These are phyloP conservation scores for Diaporthe aspalathi DNA, from an alignment of 2,329 filamentous ascomycete species.

Conservation along the genomic window DNA sequence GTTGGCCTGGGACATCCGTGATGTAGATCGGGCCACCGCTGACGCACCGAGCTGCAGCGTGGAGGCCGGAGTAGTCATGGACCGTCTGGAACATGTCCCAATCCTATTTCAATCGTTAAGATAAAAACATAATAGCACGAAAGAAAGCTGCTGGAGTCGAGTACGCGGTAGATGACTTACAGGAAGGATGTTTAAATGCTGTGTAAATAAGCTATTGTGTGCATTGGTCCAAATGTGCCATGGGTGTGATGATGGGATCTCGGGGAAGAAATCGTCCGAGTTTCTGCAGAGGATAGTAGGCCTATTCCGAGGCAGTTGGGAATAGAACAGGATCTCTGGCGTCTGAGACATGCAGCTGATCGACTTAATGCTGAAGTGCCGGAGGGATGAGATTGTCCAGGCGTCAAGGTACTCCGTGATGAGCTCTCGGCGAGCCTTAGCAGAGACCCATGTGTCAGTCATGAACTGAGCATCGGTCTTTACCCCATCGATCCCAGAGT, in stretches of 20 bases:
- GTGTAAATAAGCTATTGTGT: conserved; percentile 84
- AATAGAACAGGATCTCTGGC: conserved; percentile 87
- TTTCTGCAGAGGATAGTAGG: conserved; percentile 83
- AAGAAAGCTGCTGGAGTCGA: no score
- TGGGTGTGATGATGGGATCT: conserved; percentile 81
- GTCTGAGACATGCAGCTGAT: conserved; percentile 97
- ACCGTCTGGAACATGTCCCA: conserved; percentile 78
- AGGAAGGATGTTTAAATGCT: conserved; percentile 86
- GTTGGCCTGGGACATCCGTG: conserved; percentile 86
- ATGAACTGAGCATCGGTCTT: conserved; percentile 96
- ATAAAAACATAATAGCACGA: neutral
- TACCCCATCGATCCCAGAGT: conserved; percentile 82
- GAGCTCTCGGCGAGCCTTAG: conserved; percentile 76
- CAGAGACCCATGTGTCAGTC: conserved; percentile 78
- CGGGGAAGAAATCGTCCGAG: conserved; percentile 92
- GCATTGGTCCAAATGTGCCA: conserved; percentile 98
- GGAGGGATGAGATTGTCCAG: conserved; percentile 82
- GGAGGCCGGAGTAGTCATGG: conserved; percentile 80
- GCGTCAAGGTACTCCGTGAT: conserved; percentile 84
- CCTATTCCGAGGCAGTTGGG: conserved; percentile 80
- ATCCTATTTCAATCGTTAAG: conserved; percentile 57
- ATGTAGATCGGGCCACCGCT: conserved; percentile 95
- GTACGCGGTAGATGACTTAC: neutral
- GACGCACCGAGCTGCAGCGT: conserved; percentile 89
- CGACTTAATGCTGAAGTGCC: conserved; percentile 79